Evolutionary conservation across 108 stramenopile species (phyloP).

Genomic region (Nitzschia palea): DNA sequence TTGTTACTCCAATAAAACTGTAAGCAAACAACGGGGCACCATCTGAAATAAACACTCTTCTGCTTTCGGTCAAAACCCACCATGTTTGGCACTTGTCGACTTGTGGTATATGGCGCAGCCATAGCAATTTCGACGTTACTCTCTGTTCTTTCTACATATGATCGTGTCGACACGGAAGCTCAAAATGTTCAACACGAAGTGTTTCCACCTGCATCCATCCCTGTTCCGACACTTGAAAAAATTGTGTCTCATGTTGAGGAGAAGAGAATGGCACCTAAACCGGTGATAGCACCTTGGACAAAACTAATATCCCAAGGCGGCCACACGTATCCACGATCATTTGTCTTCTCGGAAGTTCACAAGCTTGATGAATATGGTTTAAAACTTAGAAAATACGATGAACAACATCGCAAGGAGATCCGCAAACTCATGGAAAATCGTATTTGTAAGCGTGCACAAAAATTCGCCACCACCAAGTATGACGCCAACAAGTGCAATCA

Average conservation of each 20-base stretch:
- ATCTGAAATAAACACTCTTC: too few relatives aligned
- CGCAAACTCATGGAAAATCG: not conserved
- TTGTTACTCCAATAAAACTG: too few relatives aligned
- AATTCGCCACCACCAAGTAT: not conserved
- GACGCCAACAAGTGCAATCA: slow-evolving; percentile 7
- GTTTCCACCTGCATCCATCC: not conserved
- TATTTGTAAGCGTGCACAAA: slow-evolving; percentile 9
- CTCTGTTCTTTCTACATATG: slow-evolving; percentile 1
- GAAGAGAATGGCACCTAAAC: not conserved
- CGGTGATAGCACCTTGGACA: slow-evolving; percentile 29
- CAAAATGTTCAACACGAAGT: not conserved
- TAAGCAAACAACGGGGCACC: too few relatives aligned
- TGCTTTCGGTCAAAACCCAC: too few relatives aligned
- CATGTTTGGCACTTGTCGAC: not conserved
- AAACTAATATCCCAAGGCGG: not conserved
- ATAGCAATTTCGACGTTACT: not conserved
- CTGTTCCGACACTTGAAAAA: not conserved
- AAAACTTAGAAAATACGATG: not conserved
- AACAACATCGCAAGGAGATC: not conserved
- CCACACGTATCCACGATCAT: slow-evolving; percentile 10
- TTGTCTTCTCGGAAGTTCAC: slow-evolving; percentile 16
- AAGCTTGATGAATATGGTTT: slow-evolving; percentile 17
- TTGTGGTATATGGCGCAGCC: not conserved
- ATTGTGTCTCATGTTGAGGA: not conserved
- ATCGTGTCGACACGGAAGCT: not conserved